Evolutionary conservation across 768 basidiomycete species (phyloP), one percentile per base, ranked within the genome.

Genomic region (Ramaria sp.): DNA sequence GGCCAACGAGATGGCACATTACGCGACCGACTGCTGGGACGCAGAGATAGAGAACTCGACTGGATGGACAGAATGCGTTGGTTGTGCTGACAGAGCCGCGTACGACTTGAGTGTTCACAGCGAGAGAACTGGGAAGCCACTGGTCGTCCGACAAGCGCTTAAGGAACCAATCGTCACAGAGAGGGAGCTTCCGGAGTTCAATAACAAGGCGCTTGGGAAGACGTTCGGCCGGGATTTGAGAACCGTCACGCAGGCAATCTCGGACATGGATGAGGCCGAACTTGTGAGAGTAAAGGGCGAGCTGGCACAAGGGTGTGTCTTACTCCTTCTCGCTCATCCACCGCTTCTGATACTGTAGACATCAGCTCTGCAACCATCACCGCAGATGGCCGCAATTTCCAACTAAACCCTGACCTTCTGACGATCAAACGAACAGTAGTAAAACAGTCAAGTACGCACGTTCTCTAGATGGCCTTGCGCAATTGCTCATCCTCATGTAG

Each of bases 1-100:
- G 96, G 79, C 73, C 38, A 99, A 98, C 72, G 96, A 98, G 76
- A 98, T 98, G 95, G 96, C 96, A 1, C 96, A 98, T 70, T 99
- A 99, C 69, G 95, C 96, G 54, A 82, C 92, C 39, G 95, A 98
- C 72, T 99, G 96, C 71, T 99, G 96, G 96, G 96, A 99, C 67
- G 96, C 94, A 43, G 96, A 99, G 74, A 97, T 98, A 62, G 80
- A 92, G 60, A 92, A 90, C 54, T 88, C 90, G 50, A 86, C 85
- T 60, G 82, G 86, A 46, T 99, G 96, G 96, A 95, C 91, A 53
- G 96, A 99, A 73, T 99, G 96, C 69, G 94, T 98, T 55, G 96
- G 96, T 9, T 99, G 96, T 72, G 96, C 96, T 37, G 96, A 99
- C 71, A 87, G 96, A 48, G 91, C 93, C 1, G 95, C 96, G 51